A percentile compares a stretch with the other conserved stretches of the same genome.
Conservation (phyloP, 768 basidiomycete genomes). For the Pleurotus platypus region DNA sequence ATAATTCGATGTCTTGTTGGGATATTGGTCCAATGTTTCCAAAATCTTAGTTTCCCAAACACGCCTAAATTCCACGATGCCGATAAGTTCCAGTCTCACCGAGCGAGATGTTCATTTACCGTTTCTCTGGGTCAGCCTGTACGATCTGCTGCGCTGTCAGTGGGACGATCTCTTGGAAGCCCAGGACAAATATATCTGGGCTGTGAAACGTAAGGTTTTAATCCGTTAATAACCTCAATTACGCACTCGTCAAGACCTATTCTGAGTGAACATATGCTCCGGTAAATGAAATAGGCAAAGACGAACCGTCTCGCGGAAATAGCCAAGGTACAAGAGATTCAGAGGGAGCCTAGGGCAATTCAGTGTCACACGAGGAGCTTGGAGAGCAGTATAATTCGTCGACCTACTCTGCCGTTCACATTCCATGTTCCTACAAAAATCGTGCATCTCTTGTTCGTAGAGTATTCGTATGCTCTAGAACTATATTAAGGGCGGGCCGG, state of each 20-base stretch:
- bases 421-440: constrained; percentile 96
- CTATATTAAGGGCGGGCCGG: not conserved
- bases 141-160: constrained; percentile 97
- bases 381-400: not conserved
- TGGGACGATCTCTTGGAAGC: constrained; percentile 97
- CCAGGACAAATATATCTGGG: constrained; percentile 87
- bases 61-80: constrained; percentile 44
- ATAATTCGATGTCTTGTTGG: constrained; percentile 69
- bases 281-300: not conserved
- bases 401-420: constrained; percentile 78
- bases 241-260: constrained; percentile 47
- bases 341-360: constrained; percentile 51
- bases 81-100: not conserved
- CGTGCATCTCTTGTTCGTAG: constrained; percentile 62
- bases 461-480: constrained; percentile 77
- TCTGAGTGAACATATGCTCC: not conserved
- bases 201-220: constrained; percentile 30
- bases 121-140: constrained; percentile 92
- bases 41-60: constrained; percentile 84
- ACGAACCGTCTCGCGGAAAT: constrained; percentile 77
- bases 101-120: constrained; percentile 34
- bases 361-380: no score
- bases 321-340: constrained; percentile 90
- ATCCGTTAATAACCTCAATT: not conserved
- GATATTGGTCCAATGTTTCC: constrained; percentile 70